Conservation (phyloP, 257 asterid species). For the Scutellaria minor region DNA sequence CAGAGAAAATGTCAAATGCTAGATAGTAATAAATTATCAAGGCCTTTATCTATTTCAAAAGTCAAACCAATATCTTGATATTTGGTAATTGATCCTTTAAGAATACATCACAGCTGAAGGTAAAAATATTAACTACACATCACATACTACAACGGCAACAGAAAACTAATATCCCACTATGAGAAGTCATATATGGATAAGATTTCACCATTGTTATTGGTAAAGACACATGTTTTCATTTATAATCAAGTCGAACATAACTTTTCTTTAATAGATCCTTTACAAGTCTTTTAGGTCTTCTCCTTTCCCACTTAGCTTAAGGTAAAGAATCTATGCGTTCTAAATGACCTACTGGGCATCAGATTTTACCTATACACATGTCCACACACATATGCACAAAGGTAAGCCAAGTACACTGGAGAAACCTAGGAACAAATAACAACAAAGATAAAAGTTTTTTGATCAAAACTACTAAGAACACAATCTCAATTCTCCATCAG, state of each 20-base stretch:
- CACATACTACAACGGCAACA: not conserved
- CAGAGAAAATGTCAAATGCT: not conserved
- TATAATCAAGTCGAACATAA: no score
- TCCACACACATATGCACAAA: slow-evolving; percentile 1
- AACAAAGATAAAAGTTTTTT: not conserved
- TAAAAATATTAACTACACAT: slow-evolving; percentile 8
- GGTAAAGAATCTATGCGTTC: no score
- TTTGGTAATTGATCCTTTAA: not conserved
- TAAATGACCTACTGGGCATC: no score
- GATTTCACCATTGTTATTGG: no score
- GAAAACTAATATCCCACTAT: not conserved
- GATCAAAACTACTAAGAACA: slow-evolving; percentile 8
- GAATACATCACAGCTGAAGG: slow-evolving; percentile 12
- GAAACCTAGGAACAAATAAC: not conserved
- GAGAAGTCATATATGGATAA: no score
- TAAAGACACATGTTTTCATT: no score
- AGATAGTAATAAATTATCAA: not conserved
- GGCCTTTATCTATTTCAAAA: not conserved
- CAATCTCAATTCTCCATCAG: slow-evolving; percentile 11
- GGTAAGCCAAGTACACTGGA: slow-evolving; percentile 2
- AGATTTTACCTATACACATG: no score
- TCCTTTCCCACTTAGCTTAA: no score
- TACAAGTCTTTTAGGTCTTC: no score
- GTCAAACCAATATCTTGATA: slow-evolving; percentile 11
- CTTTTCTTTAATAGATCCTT: no score